Evolutionary conservation across 768 basidiomycete genomes (phyloP).

Genomic region (Suillus brevipes): DNA sequence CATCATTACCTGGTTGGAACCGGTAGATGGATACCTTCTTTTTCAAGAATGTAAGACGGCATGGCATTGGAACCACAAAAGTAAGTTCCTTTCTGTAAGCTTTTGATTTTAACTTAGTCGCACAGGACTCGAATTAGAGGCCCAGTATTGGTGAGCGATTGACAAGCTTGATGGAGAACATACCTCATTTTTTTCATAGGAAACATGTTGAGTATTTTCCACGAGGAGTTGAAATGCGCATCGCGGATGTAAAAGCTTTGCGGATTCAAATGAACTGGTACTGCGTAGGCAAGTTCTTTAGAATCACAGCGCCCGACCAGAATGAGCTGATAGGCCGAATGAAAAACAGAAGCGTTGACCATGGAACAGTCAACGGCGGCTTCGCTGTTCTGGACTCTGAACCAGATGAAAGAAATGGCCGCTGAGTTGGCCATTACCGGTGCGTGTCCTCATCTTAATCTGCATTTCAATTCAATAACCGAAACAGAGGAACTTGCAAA

Average conservation of each 20-base stretch:
- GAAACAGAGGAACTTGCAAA: background rate
- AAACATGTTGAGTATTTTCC: constrained; percentile 2
- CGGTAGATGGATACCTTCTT: background rate
- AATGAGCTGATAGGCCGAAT: background rate
- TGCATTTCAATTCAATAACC: background rate
- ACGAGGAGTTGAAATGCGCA: background rate
- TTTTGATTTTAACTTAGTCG: background rate
- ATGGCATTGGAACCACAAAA: background rate
- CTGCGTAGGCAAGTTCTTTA: background rate
- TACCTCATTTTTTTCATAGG: background rate
- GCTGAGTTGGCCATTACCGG: background rate
- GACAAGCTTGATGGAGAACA: background rate
- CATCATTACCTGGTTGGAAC: background rate
- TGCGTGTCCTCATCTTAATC: background rate
- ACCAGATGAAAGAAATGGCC: background rate
- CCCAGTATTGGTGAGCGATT: constrained; percentile 2
- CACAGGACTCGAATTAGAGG: background rate
- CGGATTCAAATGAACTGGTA: background rate
- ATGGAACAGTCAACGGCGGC: background rate
- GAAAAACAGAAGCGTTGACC: background rate
- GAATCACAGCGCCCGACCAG: background rate
- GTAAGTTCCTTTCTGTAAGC: background rate
- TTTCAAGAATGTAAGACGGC: background rate
- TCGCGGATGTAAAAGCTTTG: background rate
- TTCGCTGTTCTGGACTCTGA: background rate